Percentiles rank a stretch among this genome's conserved stretches.
These are phyloP conservation scores for Pistacia vera DNA, from an alignment of 345 rosid species.

Conservation along the genomic window DNA sequence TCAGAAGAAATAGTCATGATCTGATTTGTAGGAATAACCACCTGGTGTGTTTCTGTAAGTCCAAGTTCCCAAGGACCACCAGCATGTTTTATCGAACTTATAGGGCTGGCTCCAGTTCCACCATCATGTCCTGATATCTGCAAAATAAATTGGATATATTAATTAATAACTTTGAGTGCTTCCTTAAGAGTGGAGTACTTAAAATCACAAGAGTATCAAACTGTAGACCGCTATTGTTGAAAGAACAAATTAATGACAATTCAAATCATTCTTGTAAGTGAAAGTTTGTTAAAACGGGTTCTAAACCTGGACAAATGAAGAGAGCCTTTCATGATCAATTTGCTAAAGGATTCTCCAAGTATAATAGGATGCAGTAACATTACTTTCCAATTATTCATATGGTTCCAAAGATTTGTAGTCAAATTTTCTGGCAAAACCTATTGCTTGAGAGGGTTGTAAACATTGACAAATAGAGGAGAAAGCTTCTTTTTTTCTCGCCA, in stretches of 20 bases:
- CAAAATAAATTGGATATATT: slow-evolving; percentile 18
- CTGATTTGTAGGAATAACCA: slow-evolving; percentile 27
- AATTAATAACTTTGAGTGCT: background rate
- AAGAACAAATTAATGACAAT: background rate
- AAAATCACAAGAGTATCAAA: background rate
- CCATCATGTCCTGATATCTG: slow-evolving; percentile 99
- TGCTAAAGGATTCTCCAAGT: background rate
- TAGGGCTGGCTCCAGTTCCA: slow-evolving; percentile 99
- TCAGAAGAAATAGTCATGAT: background rate
- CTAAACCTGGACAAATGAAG: background rate
- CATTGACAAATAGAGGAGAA: background rate
- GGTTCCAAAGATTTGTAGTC: background rate
- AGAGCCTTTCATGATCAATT: background rate
- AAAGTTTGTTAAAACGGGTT: background rate
- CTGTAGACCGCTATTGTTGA: too few relatives aligned
- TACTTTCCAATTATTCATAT: background rate
- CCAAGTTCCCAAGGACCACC: slow-evolving; percentile 99
- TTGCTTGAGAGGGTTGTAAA: background rate
- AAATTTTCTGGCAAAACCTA: background rate
- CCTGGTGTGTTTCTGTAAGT: slow-evolving; percentile 91
- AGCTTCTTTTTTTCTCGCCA: background rate
- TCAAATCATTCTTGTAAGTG: background rate
- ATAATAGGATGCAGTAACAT: background rate
- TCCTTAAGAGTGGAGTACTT: background rate
- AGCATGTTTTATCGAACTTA: slow-evolving; percentile 98